Evolutionary conservation across 306 rosid species (phyloP).

Genomic region (Styphnolobium japonicum): DNA sequence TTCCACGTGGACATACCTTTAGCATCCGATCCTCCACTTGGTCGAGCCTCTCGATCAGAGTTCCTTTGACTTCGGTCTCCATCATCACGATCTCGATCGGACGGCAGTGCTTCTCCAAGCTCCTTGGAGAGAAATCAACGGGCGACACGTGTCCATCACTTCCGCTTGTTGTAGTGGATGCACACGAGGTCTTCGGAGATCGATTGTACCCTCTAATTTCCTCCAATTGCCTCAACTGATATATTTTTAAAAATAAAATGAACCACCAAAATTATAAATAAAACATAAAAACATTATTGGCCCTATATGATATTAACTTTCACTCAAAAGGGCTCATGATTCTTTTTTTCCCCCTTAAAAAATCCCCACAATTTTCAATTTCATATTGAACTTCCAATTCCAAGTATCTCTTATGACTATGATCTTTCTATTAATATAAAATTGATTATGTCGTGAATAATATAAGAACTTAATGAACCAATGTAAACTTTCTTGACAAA

Average conservation of each 20-base stretch:
- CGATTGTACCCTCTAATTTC: constrained; percentile 37
- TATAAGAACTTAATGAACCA: not conserved
- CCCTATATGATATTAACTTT: not conserved
- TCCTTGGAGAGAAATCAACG: constrained; percentile 54
- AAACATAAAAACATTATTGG: no score
- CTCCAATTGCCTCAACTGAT: constrained; percentile 37
- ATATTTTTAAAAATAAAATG: not conserved
- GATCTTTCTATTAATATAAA: not conserved
- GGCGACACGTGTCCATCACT: constrained; percentile 37
- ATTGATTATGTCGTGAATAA: not conserved
- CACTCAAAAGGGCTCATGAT: not conserved
- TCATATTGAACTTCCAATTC: not conserved
- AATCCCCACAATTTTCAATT: not conserved
- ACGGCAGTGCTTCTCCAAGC: constrained; percentile 88
- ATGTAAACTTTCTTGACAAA: not conserved
- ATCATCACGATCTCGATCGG: constrained; percentile 60
- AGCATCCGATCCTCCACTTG: constrained; percentile 67
- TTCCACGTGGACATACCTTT: constrained; percentile 40
- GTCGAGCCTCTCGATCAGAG: constrained; percentile 64
- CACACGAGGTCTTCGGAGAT: constrained; percentile 37
- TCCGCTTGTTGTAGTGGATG: constrained; percentile 38
- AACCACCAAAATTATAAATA: not conserved
- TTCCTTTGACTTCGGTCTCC: constrained; percentile 70
- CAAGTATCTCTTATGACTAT: not conserved
- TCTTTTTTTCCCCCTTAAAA: not conserved